Conservation (phyloP, 2,329 filamentous ascomycete genomes). For the Helicocarpus griseus region DNA sequence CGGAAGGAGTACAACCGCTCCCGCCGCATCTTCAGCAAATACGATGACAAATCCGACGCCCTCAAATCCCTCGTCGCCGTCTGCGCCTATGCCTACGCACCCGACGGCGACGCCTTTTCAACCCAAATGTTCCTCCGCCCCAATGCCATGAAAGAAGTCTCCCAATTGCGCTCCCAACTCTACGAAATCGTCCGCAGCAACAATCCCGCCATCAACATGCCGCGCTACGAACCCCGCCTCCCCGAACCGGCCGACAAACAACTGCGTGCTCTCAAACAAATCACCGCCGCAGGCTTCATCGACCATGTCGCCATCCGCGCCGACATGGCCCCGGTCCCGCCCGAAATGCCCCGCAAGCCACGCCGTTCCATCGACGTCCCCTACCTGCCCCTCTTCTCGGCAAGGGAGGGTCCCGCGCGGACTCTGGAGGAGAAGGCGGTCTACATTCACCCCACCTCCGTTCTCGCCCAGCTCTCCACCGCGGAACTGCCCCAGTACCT, state of each 20-base stretch:
- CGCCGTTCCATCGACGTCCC: slow-evolving; percentile 84
- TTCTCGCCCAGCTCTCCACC: slow-evolving; percentile 59
- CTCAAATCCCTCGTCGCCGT: slow-evolving; percentile 85
- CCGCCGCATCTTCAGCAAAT: slow-evolving; percentile 66
- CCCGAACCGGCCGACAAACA: slow-evolving; percentile 56
- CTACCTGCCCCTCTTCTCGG: slow-evolving; percentile 78
- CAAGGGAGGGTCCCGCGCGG: slow-evolving; percentile 32
- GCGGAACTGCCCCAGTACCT: slow-evolving; percentile 78
- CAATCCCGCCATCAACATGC: slow-evolving; percentile 42
- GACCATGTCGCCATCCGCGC: slow-evolving; percentile 90
- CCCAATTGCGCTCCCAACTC: slow-evolving; percentile 73
- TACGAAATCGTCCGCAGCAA: slow-evolving; percentile 69
- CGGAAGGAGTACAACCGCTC: slow-evolving; percentile 59
- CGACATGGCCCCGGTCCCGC: slow-evolving; percentile 68
- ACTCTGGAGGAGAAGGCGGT: slow-evolving; percentile 55
- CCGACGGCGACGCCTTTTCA: slow-evolving; percentile 61
- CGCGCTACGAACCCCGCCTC: slow-evolving; percentile 42
- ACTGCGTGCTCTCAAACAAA: slow-evolving; percentile 75
- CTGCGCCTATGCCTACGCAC: slow-evolving; percentile 72
- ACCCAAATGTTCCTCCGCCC: slow-evolving; percentile 72
- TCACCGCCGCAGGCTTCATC: slow-evolving; percentile 83
- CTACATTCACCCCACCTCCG: slow-evolving; percentile 78
- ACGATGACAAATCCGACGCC: slow-evolving; percentile 77
- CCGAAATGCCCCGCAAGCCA: slow-evolving; percentile 58
- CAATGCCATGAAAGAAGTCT: slow-evolving; percentile 79